phyloP scores from a whole-genome alignment of 2,329 filamentous ascomycete species.

The Curvularia lunata region DNA sequence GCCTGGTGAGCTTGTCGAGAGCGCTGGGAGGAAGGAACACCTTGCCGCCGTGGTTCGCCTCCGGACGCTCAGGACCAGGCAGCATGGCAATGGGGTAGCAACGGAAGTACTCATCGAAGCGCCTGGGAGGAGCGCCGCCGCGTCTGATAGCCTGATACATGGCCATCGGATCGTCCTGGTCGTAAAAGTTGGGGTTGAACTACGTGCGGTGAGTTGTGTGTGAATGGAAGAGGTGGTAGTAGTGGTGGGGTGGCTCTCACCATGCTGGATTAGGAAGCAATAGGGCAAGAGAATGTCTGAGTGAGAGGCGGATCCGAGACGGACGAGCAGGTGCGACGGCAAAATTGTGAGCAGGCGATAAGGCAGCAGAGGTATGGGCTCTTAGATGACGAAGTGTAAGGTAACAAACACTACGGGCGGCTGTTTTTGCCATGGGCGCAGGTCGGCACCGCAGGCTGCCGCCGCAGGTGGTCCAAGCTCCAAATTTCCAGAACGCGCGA shows the following conservation, averaged over 20 bases:
- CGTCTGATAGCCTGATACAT: constrained; percentile 63
- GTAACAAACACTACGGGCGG: constrained; percentile 27
- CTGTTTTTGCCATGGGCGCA: constrained; percentile 21
- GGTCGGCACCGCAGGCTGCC: constrained; percentile 8
- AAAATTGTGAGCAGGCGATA: constrained; percentile 27
- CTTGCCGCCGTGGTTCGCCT: constrained; percentile 96
- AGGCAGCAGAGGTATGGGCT: constrained; percentile 9
- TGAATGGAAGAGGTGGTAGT: constrained; percentile 15
- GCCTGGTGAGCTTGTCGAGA: constrained; percentile 91
- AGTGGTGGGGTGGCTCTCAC: constrained; percentile 38
- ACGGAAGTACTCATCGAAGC: constrained; percentile 98
- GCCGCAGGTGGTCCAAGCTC: constrained; percentile 31
- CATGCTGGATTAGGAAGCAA: constrained; percentile 31
- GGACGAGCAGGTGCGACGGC: neutral
- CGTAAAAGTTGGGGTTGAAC: constrained; percentile 58
- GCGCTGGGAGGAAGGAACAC: constrained; percentile 96
- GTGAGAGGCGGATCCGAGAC: neutral
- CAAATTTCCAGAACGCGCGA: constrained; percentile 15
- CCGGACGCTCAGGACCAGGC: constrained; percentile 83
- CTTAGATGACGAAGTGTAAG: constrained; percentile 20
- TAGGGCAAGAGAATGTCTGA: neutral
- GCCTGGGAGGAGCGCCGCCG: constrained; percentile 63
- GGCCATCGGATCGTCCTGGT: constrained; percentile 60
- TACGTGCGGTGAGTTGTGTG: constrained; percentile 30
- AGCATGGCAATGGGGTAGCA: constrained; percentile 97